phyloP scores from a whole-genome alignment of 495 filamentous ascomycete genomes.

The Talaromyces liani region DNA sequence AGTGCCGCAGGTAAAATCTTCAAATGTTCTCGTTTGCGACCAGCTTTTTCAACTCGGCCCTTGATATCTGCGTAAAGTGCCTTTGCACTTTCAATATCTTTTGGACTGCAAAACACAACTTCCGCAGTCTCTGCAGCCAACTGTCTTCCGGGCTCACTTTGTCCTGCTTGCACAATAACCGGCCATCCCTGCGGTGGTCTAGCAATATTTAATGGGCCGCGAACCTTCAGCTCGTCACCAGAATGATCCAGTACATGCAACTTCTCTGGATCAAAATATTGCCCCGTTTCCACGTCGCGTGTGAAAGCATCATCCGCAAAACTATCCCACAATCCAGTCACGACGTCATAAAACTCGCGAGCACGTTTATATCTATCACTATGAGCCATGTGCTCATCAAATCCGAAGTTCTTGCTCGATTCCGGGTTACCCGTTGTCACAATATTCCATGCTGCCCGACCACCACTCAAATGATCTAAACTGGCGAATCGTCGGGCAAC shows the following conservation, averaged over 20 bases:
- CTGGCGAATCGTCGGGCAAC: slow-evolving; percentile 55
- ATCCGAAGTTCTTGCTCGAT: slow-evolving; percentile 26
- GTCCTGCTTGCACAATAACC: slow-evolving; percentile 48
- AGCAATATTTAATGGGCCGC: slow-evolving; percentile 47
- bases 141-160: slow-evolving; percentile 45
- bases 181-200: slow-evolving; percentile 49
- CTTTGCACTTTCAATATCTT: slow-evolving; percentile 37
- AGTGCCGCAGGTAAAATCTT: slow-evolving; percentile 48
- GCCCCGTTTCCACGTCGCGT: slow-evolving; percentile 36
- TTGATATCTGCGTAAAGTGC: slow-evolving; percentile 48
- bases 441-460: slow-evolving; percentile 40
- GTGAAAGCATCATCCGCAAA: slow-evolving; percentile 49
- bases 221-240: slow-evolving; percentile 38
- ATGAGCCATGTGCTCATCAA: slow-evolving; percentile 30
- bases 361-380: slow-evolving; percentile 31
- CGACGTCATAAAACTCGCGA: slow-evolving; percentile 31
- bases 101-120: slow-evolving; percentile 41
- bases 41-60: slow-evolving; percentile 32
- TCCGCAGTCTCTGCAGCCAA: slow-evolving; percentile 49
- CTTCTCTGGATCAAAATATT: slow-evolving; percentile 40
- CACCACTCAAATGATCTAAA: slow-evolving; percentile 53
- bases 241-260: slow-evolving; percentile 43
- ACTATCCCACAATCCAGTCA: slow-evolving; percentile 41
- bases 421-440: slow-evolving; percentile 34
- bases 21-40: slow-evolving; percentile 33